phyloP scores from a whole-genome alignment of 495 filamentous ascomycete species.

The Penicillium riverlandense region DNA sequence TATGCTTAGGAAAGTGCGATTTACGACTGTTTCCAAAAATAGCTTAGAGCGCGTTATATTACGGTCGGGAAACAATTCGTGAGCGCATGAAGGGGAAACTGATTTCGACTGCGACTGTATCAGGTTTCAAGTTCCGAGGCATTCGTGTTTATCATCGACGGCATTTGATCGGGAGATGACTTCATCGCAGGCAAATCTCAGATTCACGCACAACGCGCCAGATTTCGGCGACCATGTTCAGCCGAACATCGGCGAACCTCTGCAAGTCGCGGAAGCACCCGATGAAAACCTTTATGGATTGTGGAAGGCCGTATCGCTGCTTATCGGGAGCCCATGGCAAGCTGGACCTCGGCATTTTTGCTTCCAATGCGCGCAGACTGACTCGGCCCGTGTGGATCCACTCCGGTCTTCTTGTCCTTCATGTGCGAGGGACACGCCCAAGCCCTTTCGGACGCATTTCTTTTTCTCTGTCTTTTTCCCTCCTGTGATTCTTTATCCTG shows the following conservation, averaged over 20 bases:
- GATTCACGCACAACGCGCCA: too few relatives aligned
- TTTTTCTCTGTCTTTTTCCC: constrained; percentile 1
- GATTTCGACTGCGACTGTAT: too few relatives aligned
- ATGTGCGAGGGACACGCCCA: constrained; percentile 20
- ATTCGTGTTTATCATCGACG: too few relatives aligned
- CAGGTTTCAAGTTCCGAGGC: constrained; percentile 17
- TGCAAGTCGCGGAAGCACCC: neutral
- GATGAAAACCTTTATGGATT: too few relatives aligned
- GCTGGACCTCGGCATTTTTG: constrained; percentile 31
- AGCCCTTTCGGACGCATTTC: constrained; percentile 1
- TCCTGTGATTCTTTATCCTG: neutral
- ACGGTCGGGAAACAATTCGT: too few relatives aligned
- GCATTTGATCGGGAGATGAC: constrained; percentile 10
- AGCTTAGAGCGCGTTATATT: too few relatives aligned
- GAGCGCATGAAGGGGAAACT: too few relatives aligned
- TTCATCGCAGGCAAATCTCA: neutral
- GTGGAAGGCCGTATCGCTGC: too few relatives aligned
- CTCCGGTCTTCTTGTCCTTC: constrained; percentile 16
- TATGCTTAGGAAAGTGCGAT: too few relatives aligned
- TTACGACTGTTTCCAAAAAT: too few relatives aligned
- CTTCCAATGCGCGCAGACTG: constrained; percentile 13
- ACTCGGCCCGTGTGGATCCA: constrained; percentile 30
- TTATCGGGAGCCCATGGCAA: neutral
- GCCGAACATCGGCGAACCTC: constrained; percentile 7
- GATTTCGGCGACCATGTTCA: neutral